Conservation (phyloP, 176 grass and related monocot species). For the Bonia amplexicaulis region DNA sequence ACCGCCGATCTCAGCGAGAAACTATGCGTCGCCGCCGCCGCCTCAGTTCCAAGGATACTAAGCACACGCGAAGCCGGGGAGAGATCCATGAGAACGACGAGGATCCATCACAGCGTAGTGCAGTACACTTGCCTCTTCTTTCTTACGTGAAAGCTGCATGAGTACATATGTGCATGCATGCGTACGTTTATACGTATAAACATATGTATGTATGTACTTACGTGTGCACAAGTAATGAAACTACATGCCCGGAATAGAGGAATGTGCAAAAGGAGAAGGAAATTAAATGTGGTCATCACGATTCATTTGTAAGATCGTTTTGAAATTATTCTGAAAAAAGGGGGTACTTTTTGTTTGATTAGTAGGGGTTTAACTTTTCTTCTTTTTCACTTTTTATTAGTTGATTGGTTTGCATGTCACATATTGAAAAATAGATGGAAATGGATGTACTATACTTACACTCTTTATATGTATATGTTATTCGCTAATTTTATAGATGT, state of each 20-base stretch:
- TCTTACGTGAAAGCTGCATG: slow-evolving; percentile 8
- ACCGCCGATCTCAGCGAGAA: slow-evolving; percentile 16
- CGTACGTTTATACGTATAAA: not conserved
- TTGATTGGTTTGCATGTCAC: not conserved
- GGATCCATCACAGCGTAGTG: not conserved
- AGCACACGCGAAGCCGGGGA: not conserved
- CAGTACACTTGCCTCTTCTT: not conserved
- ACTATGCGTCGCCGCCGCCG: slow-evolving; percentile 34
- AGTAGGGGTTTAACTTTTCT: not conserved
- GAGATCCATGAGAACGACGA: not conserved
- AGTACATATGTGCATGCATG: not conserved
- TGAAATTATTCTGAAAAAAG: not conserved
- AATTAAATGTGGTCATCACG: not conserved
- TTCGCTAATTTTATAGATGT: not conserved
- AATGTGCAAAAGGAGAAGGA: not conserved
- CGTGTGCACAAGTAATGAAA: not conserved
- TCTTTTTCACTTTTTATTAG: not conserved
- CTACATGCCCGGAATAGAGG: not conserved
- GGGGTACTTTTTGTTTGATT: not conserved
- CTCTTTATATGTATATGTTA: not conserved
- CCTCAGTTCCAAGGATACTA: slow-evolving; percentile 54
- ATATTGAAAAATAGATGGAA: not conserved
- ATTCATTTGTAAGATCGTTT: not conserved
- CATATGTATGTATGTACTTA: not conserved
- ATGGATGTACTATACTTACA: not conserved